phyloP scores from a whole-genome alignment of 805 yeast species.

The Saccharomycopsis sp. region DNA sequence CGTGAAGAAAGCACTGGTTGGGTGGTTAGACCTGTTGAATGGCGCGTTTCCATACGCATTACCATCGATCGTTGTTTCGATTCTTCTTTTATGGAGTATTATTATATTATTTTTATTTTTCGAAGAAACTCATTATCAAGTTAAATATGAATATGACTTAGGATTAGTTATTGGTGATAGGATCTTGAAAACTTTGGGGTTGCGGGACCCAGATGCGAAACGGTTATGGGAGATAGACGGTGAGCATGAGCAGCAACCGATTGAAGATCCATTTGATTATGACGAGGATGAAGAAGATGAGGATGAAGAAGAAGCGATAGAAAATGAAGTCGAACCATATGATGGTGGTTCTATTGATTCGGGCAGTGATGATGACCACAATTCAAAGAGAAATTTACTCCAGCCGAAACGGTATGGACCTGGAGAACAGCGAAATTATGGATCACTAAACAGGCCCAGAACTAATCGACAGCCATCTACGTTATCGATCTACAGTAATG shows the following conservation, averaged over 20 bases:
- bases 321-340: constrained; percentile 8
- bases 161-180: constrained; percentile 42
- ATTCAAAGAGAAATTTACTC: background rate
- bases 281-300: constrained; percentile 4
- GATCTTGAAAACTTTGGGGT: constrained; percentile 24
- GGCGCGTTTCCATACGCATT: constrained; percentile 42
- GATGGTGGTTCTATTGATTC: background rate
- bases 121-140: constrained; percentile 44
- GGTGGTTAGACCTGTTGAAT: constrained; percentile 28
- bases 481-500: background rate
- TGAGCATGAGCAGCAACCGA: background rate
- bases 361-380: background rate
- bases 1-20: constrained; percentile 5
- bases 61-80: constrained; percentile 43
- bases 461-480: background rate
- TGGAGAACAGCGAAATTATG: background rate
- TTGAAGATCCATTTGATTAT: constrained; percentile 11
- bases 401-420: no score
- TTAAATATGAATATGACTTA: constrained; percentile 34
- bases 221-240: constrained; percentile 27
- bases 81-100: constrained; percentile 32
- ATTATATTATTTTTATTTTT: constrained; percentile 38
- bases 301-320: constrained; percentile 18
- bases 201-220: constrained; percentile 21
- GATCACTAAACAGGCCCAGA: background rate